Base-by-base conservation (phyloP, 208 protist genomes). In the Wallacemonas sp. region DNA sequence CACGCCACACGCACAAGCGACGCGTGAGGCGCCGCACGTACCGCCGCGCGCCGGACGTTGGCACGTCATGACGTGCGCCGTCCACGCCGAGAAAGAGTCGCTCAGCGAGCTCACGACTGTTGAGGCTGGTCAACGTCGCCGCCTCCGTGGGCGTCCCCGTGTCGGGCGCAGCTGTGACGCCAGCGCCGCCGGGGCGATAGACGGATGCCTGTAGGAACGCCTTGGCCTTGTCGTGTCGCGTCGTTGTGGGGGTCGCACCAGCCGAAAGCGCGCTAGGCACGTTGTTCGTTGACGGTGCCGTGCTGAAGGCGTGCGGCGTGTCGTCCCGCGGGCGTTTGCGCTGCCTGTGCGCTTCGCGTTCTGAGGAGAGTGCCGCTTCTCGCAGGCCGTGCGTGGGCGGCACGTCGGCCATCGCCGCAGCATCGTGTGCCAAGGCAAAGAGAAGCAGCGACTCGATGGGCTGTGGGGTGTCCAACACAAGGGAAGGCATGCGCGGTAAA, bases 371-470 rank as follows among this genome's bases (percentile, higher is more conserved):
- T 22, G 61, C 64, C 34, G 57, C 62, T 39, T 74, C 67, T 2
- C 71, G 42, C 32, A 78, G 45, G 15, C 34, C 24, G 27, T 54
- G 45, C 15, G 67, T n/a, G 0, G 75, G 39, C 1, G 46, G 42
- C 32, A 72, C 71, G 36, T 66, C 55, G n/a, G n/a, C n/a, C 63
- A 80, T 59, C 17, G 63, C 63, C 12, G 62, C 30, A 30, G 74
- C 75, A 33, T 91, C 82, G 42, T 83, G 66, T n/a, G 69, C 63
- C 33, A 89, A 26, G n/a, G 85, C 78, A 44, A 81, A 66, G 19
- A 62, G 55, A 2, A 94, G 50, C 44, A 92, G 63, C 54, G 85
- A 70, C 15, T 66, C 29, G 32, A 94, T 27, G 1, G 48, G 64
- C 33, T 78, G 48, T 29, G 85, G 81, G 0, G 66, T 53, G 13